These are phyloP conservation scores for Mortierella sp. DNA, from an alignment of 371 early-diverging fungal species.

Conservation along the genomic window DNA sequence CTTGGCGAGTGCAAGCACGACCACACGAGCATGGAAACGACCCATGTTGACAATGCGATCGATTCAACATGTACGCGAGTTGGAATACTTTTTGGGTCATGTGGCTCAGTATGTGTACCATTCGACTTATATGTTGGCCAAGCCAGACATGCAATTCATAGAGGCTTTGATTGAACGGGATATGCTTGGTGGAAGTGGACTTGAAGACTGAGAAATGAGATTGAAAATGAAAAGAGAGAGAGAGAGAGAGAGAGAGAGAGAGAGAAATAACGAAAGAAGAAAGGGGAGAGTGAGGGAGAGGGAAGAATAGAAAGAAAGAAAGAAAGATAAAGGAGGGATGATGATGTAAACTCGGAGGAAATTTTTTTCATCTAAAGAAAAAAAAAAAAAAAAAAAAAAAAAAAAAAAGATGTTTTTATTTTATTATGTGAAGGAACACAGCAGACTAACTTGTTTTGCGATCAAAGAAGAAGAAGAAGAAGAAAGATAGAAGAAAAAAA, in stretches of 20 bases:
- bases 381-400: too few relatives aligned
- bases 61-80: slow-evolving; percentile 73
- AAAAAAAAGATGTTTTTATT: background rate
- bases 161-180: slow-evolving; percentile 80
- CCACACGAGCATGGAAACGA: slow-evolving; percentile 61
- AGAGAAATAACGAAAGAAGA: too few relatives aligned
- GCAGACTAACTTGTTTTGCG: background rate
- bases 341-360: too few relatives aligned
- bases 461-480: background rate
- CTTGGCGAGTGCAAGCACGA: background rate
- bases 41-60: slow-evolving; percentile 79
- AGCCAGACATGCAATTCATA: slow-evolving; percentile 80
- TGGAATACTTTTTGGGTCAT: slow-evolving; percentile 80
- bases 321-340: too few relatives aligned
- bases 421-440: slow-evolving; percentile 8
- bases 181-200: slow-evolving; percentile 64
- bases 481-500: background rate
- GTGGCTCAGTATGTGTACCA: slow-evolving; percentile 79
- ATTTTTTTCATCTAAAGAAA: too few relatives aligned
- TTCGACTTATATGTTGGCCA: slow-evolving; percentile 72
- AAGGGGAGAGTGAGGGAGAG: too few relatives aligned
- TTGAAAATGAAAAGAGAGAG: background rate
- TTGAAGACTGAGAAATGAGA: slow-evolving; percentile 26
- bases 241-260: slow-evolving; percentile 2
- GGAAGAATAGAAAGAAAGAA: too few relatives aligned